Evolutionary conservation across 2,329 filamentous ascomycete genomes (phyloP).

Genomic region (Calonectria pseudoturangicola): DNA sequence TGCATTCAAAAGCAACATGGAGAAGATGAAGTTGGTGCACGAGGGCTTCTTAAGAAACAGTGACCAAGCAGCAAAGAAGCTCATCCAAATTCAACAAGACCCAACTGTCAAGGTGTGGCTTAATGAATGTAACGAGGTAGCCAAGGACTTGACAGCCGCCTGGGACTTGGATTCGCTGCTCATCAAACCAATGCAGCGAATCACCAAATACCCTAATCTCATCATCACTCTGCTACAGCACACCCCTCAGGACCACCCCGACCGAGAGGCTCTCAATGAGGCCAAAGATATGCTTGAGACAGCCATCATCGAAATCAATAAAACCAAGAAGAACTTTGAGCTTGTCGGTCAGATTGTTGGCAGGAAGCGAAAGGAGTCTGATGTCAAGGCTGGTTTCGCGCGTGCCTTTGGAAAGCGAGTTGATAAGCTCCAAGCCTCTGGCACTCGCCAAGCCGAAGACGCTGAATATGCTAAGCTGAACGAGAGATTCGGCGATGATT

Average conservation of each 20-base stretch:
- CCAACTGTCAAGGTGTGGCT: conserved; percentile 87
- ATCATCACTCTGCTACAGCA: conserved; percentile 86
- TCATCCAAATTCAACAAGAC: conserved; percentile 79
- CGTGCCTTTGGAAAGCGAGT: conserved; percentile 93
- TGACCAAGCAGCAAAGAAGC: conserved; percentile 76
- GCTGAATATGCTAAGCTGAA: conserved; percentile 86
- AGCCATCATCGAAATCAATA: conserved; percentile 91
- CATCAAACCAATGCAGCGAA: conserved; percentile 96
- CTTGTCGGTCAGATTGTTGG: conserved; percentile 92
- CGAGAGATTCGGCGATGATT: conserved; percentile 93
- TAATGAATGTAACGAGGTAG: conserved; percentile 92
- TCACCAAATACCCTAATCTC: conserved; percentile 94
- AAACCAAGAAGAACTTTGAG: conserved; percentile 95
- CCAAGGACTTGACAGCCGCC: conserved; percentile 91
- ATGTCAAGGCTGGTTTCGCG: conserved; percentile 88
- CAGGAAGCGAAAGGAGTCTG: conserved; percentile 90
- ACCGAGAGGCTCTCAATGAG: conserved; percentile 78
- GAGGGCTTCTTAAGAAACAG: conserved; percentile 79
- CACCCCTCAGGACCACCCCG: conserved; percentile 89
- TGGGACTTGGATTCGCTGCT: conserved; percentile 98
- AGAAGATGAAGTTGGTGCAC: conserved; percentile 76
- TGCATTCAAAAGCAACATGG: conserved; percentile 74
- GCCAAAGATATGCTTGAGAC: conserved; percentile 74
- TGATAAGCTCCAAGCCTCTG: conserved; percentile 85
- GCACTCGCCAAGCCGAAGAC: conserved; percentile 81